A percentile compares a stretch with the other conserved stretches of the same genome.
These are phyloP conservation scores for Acanthamoeba rhysodes DNA, from an alignment of 208 protist genomes.

Conservation along the genomic window DNA sequence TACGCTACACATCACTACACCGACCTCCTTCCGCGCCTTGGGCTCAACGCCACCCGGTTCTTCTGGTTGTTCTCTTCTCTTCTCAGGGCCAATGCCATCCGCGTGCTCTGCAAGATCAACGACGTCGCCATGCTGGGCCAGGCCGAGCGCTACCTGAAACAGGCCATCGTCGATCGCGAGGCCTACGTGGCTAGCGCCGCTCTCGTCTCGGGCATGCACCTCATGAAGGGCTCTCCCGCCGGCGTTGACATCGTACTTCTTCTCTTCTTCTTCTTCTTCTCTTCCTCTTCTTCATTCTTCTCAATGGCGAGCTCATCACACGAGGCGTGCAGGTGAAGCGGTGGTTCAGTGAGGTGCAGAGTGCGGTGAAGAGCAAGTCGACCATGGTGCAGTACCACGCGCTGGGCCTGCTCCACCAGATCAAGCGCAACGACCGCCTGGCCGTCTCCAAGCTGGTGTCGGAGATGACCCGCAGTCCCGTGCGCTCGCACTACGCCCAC, in stretches of 20 bases:
- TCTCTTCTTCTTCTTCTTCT: not conserved
- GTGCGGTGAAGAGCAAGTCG: constrained; percentile 91
- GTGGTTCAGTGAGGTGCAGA: constrained; percentile 97
- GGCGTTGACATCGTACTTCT: constrained; percentile 80
- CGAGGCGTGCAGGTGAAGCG: constrained; percentile 91
- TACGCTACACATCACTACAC: no score
- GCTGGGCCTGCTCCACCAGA: constrained; percentile 96
- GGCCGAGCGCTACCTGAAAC: constrained; percentile 98
- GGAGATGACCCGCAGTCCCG: constrained; percentile 90
- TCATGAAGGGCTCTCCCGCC: constrained; percentile 88
- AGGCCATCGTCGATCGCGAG: constrained; percentile 97
- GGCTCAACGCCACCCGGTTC: no score
- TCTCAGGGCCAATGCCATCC: constrained; percentile 94
- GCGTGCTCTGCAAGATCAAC: constrained; percentile 96
- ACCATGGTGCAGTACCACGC: constrained; percentile 98
- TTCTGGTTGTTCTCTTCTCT: not conserved
- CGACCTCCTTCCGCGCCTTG: no score
- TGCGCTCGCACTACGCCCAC: constrained; percentile 95
- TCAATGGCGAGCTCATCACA: not conserved
- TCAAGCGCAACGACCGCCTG: constrained; percentile 97
- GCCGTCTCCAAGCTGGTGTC: constrained; percentile 97
- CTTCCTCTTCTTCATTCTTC: not conserved
- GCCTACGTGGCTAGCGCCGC: constrained; percentile 96
- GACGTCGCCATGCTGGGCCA: constrained; percentile 96
- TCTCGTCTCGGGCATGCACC: constrained; percentile 98